Percentiles rank a stretch among this genome's conserved stretches.
Evolutionary conservation across 179 eudicot species (phyloP).

Genomic region (Spinacia oleracea): DNA sequence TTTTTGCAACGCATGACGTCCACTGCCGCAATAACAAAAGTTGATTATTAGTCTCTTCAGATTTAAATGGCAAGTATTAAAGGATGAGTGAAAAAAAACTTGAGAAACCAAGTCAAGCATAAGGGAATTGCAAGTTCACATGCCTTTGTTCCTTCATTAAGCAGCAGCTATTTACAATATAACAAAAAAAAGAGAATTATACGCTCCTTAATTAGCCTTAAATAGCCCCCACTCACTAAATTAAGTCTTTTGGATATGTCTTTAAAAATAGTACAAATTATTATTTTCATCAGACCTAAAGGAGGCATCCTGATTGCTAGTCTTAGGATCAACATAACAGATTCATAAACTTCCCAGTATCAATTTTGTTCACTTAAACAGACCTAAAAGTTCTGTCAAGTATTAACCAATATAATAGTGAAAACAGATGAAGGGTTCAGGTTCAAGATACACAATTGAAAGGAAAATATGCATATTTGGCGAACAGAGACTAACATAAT

Average conservation of each 20-base stretch:
- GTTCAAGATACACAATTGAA: not conserved
- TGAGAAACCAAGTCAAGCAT: not conserved
- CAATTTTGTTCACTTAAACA: not conserved
- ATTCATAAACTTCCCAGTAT: not conserved
- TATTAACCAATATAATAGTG: not conserved
- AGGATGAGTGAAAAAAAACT: not conserved
- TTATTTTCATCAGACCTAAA: not conserved
- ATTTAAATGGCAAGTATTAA: not conserved
- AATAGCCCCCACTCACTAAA: not conserved
- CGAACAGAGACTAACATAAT: not conserved
- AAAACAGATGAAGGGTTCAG: not conserved
- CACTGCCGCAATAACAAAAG: conserved; percentile 51
- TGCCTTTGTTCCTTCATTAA: not conserved
- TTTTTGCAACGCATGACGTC: conserved; percentile 86
- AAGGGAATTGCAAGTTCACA: conserved; percentile 11
- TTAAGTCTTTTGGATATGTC: not conserved
- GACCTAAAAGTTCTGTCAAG: not conserved
- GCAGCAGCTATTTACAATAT: not conserved
- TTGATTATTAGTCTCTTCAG: not conserved
- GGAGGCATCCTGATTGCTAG: not conserved
- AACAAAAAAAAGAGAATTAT: not conserved
- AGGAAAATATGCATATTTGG: not conserved
- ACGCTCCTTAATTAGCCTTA: not conserved
- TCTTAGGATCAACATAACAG: not conserved
- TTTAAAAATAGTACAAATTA: not conserved